phyloP scores from a whole-genome alignment of 192 early-diverging fungal genomes.

The Jimgerdemannia lactiflua region DNA sequence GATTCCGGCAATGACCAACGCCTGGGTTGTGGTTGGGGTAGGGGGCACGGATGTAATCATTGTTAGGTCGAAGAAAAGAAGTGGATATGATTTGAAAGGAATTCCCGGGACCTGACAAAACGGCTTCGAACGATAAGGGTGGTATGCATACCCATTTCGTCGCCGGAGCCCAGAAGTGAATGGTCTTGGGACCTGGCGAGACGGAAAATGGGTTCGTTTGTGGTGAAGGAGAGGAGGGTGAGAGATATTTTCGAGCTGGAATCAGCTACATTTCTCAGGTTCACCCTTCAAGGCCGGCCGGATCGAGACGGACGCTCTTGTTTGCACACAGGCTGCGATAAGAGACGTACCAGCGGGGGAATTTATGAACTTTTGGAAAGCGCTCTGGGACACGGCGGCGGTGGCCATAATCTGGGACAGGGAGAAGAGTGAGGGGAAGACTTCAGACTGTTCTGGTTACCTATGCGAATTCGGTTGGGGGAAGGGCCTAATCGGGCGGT shows the following conservation, averaged over 20 bases:
- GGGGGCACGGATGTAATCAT: background rate
- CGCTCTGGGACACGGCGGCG: slow-evolving; percentile 45
- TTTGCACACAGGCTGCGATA: background rate
- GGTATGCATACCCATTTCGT: slow-evolving; percentile 76
- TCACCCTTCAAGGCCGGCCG: background rate
- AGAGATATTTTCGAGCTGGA: background rate
- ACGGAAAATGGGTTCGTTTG: background rate
- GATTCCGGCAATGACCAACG: slow-evolving; percentile 90
- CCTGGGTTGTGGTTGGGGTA: slow-evolving; percentile 43
- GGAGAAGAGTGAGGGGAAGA: slow-evolving; percentile 2
- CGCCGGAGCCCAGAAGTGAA: slow-evolving; percentile 97
- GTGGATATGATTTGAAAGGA: slow-evolving; percentile 15
- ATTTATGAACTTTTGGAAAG: slow-evolving; percentile 71
- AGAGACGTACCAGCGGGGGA: slow-evolving; percentile 50
- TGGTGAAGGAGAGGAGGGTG: background rate
- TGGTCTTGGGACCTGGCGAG: slow-evolving; percentile 86
- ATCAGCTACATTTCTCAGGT: too few relatives aligned
- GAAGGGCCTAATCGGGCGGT: too few relatives aligned
- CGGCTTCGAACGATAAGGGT: background rate
- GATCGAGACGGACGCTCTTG: background rate
- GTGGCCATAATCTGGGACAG: slow-evolving; percentile 23
- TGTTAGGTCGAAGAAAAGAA: background rate
- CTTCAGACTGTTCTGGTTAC: too few relatives aligned
- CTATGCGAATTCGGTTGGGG: too few relatives aligned
- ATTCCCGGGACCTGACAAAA: too few relatives aligned